Evolutionary conservation across 208 protist species (phyloP), one percentile per base, ranked within the genome.

Genomic region (Angomonas desouzai): DNA sequence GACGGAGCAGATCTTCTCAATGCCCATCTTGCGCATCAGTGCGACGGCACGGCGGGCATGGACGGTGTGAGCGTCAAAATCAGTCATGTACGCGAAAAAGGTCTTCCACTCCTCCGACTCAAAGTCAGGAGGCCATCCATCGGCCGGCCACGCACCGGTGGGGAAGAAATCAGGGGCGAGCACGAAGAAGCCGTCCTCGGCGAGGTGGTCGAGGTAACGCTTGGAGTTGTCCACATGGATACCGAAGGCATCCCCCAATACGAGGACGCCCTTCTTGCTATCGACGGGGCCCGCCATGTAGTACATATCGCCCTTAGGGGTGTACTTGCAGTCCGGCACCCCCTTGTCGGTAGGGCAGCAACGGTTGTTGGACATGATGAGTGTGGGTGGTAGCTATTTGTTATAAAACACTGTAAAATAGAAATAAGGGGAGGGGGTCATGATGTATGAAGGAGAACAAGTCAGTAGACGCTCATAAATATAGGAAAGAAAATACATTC

Each of bases 131-230:
- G 77, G 81, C 66, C 63, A 87, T 10, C 71, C 47, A 18, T 45
- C 30, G 36, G 61, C 49, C 3, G 60, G 51, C 84, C 84, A 91
- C 36, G 68, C 68, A 1, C 30, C 33, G 6, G 43, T 43, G 11
- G 59, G 64, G 30, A 83, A 77, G 68, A 84, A 91, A 63, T 91
- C 84, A 4, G 84, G 84, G 63, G 81, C 74, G 38, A 83, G 66
- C 3, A 81, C 81, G 13, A 84, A 68, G 62, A 72, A 85, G 47
- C 77, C 80, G 3, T 65, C 49, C 48, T n/a, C 55, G 20, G 72
- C 79, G 7, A 91, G 63, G 11, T 64, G 10, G 59, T 91, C 84
- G 2, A 71, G 65, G 27, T 76, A 62, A 33, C 63, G 72, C 55
- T 77, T 82, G 4, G 78, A 72, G 67, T 77, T 81, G 38, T 66